Evolutionary conservation across 352 stramenopile genomes (phyloP).

Genomic region (Lagenidium sp.): DNA sequence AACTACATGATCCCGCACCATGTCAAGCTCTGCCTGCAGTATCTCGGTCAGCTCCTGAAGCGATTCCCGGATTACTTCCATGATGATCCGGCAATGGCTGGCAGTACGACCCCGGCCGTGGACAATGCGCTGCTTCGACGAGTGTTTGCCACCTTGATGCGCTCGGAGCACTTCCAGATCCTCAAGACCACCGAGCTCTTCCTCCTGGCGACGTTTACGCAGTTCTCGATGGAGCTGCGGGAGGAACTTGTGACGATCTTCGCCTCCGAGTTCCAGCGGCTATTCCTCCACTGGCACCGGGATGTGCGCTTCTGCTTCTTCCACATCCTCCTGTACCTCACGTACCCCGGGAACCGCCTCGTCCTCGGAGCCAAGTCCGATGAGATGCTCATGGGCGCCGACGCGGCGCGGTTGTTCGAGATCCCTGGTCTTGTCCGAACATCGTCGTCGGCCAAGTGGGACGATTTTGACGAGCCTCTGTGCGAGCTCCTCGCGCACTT

Average conservation of each 20-base stretch:
- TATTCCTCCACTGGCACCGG: slow-evolving; percentile 80
- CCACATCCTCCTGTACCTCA: slow-evolving; percentile 74
- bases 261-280: slow-evolving; percentile 32
- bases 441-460: slow-evolving; percentile 27
- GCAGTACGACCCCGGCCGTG: slow-evolving; percentile 9
- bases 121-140: slow-evolving; percentile 29
- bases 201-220: slow-evolving; percentile 48
- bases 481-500: slow-evolving; percentile 38
- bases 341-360: slow-evolving; percentile 67
- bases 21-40: slow-evolving; percentile 57
- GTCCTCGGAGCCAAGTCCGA: slow-evolving; percentile 66
- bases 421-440: slow-evolving; percentile 53
- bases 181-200: slow-evolving; percentile 60
- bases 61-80: slow-evolving; percentile 58
- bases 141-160: slow-evolving; percentile 50
- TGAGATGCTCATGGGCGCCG: slow-evolving; percentile 54
- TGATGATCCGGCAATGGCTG: slow-evolving; percentile 3
- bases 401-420: slow-evolving; percentile 53
- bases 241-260: slow-evolving; percentile 37
- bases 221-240: slow-evolving; percentile 48
- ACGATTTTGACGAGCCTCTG: slow-evolving; percentile 54
- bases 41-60: slow-evolving; percentile 43
- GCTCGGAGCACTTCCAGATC: slow-evolving; percentile 69
- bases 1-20: slow-evolving; percentile 67
- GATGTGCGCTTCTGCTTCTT: slow-evolving; percentile 82